These are phyloP conservation scores for Wallacemonas sp. DNA, from an alignment of 208 protist species.

Conservation along the genomic window DNA sequence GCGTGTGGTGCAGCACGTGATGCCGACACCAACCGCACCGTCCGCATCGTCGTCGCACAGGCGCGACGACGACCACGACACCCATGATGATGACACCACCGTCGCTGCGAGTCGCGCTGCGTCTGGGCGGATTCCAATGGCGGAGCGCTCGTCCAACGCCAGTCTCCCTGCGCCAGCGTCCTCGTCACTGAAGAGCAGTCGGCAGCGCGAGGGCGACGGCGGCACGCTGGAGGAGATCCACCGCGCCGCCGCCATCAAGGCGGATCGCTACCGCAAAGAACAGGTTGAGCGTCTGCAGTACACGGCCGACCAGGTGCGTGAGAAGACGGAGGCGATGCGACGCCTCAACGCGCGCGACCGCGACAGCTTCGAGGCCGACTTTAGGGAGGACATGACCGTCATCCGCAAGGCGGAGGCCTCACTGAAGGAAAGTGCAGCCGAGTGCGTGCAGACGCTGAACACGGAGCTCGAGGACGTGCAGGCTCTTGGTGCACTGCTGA, in stretches of 20 bases:
- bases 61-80: background rate
- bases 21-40: background rate
- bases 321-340: constrained; percentile 53
- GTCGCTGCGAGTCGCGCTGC: background rate
- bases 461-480: constrained; percentile 80
- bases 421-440: constrained; percentile 71
- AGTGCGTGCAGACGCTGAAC: constrained; percentile 76
- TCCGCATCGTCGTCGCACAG: background rate
- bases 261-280: constrained; percentile 52
- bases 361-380: constrained; percentile 58
- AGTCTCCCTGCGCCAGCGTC: background rate
- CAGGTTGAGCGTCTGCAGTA: constrained; percentile 48
- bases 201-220: constrained; percentile 7
- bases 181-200: constrained; percentile 7
- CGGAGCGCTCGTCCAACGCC: constrained; percentile 18
- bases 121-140: background rate
- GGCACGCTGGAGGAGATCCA: constrained; percentile 46
- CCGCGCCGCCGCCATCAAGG: constrained; percentile 58
- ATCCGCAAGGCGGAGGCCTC: constrained; percentile 62
- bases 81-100: too few species aligned
- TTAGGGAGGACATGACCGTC: constrained; percentile 67
- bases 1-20: constrained; percentile 13
- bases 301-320: constrained; percentile 51
- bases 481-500: constrained; percentile 64
- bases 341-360: constrained; percentile 64